These are phyloP conservation scores for Chrysanthemum lavandulifolium DNA, from an alignment of 129 eudicot genomes.

Conservation along the genomic window DNA sequence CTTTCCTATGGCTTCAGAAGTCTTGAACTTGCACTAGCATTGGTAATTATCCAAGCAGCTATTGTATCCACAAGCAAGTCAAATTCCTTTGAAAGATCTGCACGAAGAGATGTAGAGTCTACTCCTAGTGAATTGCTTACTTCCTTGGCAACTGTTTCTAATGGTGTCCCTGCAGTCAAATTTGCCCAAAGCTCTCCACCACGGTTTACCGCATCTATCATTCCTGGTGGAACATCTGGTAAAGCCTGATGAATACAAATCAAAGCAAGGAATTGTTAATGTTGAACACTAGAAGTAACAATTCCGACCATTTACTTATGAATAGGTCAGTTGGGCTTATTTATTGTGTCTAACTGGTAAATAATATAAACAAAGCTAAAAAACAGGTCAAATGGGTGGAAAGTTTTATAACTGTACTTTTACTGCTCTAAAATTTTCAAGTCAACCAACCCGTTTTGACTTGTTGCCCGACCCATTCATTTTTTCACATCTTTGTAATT, in stretches of 20 bases:
- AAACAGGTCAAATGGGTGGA: background rate
- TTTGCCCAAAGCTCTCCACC: constrained; percentile 80
- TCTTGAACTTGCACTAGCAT: constrained; percentile 49
- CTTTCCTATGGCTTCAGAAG: constrained; percentile 51
- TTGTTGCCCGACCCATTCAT: background rate
- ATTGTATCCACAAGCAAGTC: constrained; percentile 81
- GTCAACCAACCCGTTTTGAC: background rate
- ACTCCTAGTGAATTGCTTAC: constrained; percentile 60
- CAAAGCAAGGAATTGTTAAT: constrained; percentile 11
- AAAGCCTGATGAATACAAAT: constrained; percentile 51
- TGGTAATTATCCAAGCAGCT: constrained; percentile 64
- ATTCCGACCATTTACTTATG: background rate
- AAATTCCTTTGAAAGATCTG: constrained; percentile 61
- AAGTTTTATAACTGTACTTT: background rate
- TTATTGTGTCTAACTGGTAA: background rate
- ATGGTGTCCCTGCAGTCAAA: constrained; percentile 88
- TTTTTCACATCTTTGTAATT: background rate
- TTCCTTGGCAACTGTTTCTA: constrained; percentile 78
- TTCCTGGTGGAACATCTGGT: constrained; percentile 92
- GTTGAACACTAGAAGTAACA: background rate
- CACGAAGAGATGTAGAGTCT: constrained; percentile 57
- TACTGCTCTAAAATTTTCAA: background rate
- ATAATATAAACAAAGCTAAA: too few relatives aligned
- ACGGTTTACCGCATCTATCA: constrained; percentile 88
- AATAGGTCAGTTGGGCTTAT: background rate